Evolutionary conservation across 352 stramenopile genomes (phyloP), one percentile per base, ranked within the genome.

Genomic region (Peronosclerospora sorghi): DNA sequence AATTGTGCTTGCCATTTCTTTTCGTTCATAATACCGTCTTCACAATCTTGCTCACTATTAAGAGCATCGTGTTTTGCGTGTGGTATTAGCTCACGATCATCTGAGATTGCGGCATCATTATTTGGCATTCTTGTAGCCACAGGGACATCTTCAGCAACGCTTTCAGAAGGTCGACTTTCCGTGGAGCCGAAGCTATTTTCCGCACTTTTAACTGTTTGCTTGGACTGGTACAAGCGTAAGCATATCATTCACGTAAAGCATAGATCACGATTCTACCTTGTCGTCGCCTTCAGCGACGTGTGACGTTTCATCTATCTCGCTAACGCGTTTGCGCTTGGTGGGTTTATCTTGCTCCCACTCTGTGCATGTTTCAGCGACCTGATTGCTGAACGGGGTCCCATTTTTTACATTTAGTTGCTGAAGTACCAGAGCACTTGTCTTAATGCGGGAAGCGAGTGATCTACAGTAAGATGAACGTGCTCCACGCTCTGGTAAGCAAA

Each of bases 381-480:
- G 48, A 41, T 42, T 38, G 46, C 59, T 65, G 18, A 34, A 52
- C 45, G 14, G 21, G 15, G 12, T 43, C 30, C 27, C 40, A 12
- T 58, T 72, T 9, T 38, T 19, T 8, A 55, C 30, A 32, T 75
- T 61, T 12, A 83, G 35, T 26, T 71, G 62, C 8, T 49, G 51
- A 27, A 86, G 56, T 15, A 82, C 44, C 7, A 80, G 54, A 2
- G 54, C 56, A 8, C 68, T 70, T 12, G 64, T 72, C 27, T 83
- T 77, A 35, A 68, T 66, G 6, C 71, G 71, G 17, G 45, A 80
- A 7, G 65, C 65, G 17, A 86, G 54, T 2, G 73, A 83, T 45
- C 73, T 86, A 29, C 23, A 38, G 4, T 4, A 7, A 24, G 30
- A 0, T 24, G 36, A 23, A 15, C n/a, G 27, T 8, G n/a, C 17